Evolutionary conservation across 306 rosid genomes (phyloP).

Genomic region (Quercus parvula): DNA sequence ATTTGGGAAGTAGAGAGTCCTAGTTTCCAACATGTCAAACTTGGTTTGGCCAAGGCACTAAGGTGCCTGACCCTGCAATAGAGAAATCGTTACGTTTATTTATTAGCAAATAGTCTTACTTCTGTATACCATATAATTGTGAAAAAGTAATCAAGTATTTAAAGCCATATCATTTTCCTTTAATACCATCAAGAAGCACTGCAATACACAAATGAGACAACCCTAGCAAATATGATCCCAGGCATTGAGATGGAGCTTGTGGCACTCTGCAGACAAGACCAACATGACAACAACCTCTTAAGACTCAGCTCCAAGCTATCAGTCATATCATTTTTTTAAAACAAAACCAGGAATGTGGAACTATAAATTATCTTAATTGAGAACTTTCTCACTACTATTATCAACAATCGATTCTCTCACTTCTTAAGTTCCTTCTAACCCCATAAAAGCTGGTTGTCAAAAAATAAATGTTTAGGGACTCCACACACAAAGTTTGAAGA

Average conservation of each 20-base stretch:
- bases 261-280: neutral
- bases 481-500: neutral
- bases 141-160: neutral
- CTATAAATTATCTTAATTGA: no score
- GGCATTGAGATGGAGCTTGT: neutral
- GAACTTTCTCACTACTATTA: no score
- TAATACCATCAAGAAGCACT: neutral
- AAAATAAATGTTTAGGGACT: neutral
- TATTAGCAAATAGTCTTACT: conserved; percentile 1
- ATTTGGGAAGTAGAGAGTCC: no score
- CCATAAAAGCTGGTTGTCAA: no score
- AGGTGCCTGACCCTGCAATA: no score
- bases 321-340: neutral
- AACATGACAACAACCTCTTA: neutral
- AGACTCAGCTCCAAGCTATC: neutral
- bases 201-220: neutral
- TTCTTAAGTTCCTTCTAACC: no score
- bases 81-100: no score
- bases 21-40: no score
- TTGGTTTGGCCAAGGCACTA: no score
- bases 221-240: neutral
- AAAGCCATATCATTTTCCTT: neutral
- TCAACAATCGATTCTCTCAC: no score
- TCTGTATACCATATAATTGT: neutral
- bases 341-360: neutral